Base-by-base conservation (phyloP, 2,329 filamentous ascomycete species). In the Purpureocillium lavendulum region DNA sequence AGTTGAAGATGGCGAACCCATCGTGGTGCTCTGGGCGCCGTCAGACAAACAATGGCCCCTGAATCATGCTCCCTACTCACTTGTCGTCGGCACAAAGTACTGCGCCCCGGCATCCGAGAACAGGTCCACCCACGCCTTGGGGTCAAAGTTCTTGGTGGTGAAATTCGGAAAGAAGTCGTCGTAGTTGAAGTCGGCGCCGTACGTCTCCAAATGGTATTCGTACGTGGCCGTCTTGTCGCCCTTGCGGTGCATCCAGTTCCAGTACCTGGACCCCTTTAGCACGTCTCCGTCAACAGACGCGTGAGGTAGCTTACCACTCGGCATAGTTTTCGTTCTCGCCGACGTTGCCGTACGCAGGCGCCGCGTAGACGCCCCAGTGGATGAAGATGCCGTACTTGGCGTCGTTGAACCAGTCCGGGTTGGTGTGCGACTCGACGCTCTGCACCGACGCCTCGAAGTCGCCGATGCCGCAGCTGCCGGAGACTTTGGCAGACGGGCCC, bases 351-450 rank as follows among this genome's bases (percentile, higher is more conserved):
- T 72, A 78, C 4, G 66, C 73, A 0, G 74, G 68, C 1, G 77
- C 72, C 0, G 70, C 53, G 45, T 75, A 78, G 0, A 66, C 59
- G 1, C 75, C 73, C 71, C 74, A 79, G 42, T 78, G 74, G 28
- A 78, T 71, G 49, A 80, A 78, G 21, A 78, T 77, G 0, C 75
- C 74, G 44, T 63, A 78, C 43, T 79, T 78, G 16, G 62, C 67
- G 30, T 67, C 60, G 38, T 72, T 62, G 45, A 67, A 78, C 74
- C 74, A 77, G 14, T 40, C 26, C 17, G 38, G 29, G 17, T 16
- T 15, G 13, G 26, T 7, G 26, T 35, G 33, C 21, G 28, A 14
- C 4, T 40, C 26, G 11, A 40, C 31, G 18, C 33, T 28, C 9
- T 26, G 17, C 8, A 32, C 24, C 12, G 28, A 31, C 14, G 16